These are phyloP conservation scores for Colletotrichum orbiculare DNA, from an alignment of 2,329 filamentous ascomycete genomes.

Conservation along the genomic window DNA sequence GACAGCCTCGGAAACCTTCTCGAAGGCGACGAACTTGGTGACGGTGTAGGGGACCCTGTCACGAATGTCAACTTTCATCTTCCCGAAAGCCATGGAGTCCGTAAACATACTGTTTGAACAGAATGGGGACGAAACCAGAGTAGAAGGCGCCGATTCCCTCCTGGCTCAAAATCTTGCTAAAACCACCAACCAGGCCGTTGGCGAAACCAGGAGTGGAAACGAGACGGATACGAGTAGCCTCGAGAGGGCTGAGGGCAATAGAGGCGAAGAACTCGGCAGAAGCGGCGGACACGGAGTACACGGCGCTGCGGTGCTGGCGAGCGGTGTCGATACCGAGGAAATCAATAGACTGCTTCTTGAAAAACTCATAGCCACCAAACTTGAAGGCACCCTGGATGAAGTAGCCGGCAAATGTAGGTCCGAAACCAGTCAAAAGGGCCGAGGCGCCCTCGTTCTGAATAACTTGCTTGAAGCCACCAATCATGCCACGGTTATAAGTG, in stretches of 20 bases:
- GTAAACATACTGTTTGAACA: constrained; percentile 78
- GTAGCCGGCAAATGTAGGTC: constrained; percentile 88
- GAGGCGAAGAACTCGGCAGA: constrained; percentile 77
- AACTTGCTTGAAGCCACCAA: constrained; percentile 88
- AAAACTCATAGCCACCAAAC: constrained; percentile 94
- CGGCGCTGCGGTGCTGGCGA: constrained; percentile 80
- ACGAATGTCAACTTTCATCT: background rate
- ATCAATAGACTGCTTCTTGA: constrained; percentile 92
- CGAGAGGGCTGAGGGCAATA: constrained; percentile 88
- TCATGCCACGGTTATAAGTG: constrained; percentile 88
- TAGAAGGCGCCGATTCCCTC: constrained; percentile 91
- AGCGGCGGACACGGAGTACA: constrained; percentile 79
- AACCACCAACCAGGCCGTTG: constrained; percentile 80
- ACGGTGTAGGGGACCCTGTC: constrained; percentile 90
- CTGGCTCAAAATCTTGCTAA: constrained; percentile 83
- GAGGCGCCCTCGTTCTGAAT: constrained; percentile 85
- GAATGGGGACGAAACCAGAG: constrained; percentile 87
- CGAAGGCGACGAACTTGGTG: constrained; percentile 94
- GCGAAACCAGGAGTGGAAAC: constrained; percentile 89
- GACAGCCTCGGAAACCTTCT: constrained; percentile 79
- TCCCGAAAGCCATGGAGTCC: constrained; percentile 2
- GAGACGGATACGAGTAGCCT: constrained; percentile 93
- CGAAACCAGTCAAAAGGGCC: constrained; percentile 85
- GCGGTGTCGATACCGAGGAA: constrained; percentile 80
- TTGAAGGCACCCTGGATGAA: constrained; percentile 95